These are phyloP conservation scores for Blastocystis sp. DNA, from an alignment of 352 stramenopile genomes.

Conservation along the genomic window DNA sequence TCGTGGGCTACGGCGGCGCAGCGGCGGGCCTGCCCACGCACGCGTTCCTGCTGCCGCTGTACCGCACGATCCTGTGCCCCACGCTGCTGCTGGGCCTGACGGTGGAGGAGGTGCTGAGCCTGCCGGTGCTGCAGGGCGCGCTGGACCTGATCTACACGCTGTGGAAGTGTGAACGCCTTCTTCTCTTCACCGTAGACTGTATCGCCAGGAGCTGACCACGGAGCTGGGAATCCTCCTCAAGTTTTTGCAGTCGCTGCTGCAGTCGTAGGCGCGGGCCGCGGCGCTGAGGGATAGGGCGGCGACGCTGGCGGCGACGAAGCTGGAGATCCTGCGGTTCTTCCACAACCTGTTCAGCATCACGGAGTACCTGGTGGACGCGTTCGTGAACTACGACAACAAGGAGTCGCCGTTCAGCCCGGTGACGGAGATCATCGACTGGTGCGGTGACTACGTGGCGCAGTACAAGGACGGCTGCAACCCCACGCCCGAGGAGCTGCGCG, in stretches of 20 bases:
- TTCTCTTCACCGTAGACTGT: neutral
- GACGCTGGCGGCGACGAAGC: neutral
- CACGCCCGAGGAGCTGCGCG: slow-evolving; percentile 3
- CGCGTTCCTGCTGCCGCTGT: neutral
- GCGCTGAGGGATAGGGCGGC: neutral
- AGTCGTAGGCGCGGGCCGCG: neutral
- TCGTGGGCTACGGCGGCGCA: neutral
- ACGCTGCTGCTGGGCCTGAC: neutral
- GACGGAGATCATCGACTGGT: slow-evolving; percentile 18
- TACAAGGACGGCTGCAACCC: slow-evolving; percentile 9
- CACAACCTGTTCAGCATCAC: slow-evolving; percentile 14
- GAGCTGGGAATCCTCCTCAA: slow-evolving; percentile 29
- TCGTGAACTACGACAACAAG: slow-evolving; percentile 48
- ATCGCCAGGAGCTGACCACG: slow-evolving; percentile 12
- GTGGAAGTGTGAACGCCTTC: neutral
- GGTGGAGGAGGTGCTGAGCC: neutral
- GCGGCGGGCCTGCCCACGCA: neutral
- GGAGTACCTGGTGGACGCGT: slow-evolving; percentile 35
- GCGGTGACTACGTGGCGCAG: slow-evolving; percentile 23
- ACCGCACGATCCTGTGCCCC: neutral
- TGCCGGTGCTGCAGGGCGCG: neutral
- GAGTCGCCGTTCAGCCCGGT: neutral
- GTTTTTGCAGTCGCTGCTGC: slow-evolving; percentile 1
- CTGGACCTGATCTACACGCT: neutral
- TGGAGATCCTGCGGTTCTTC: slow-evolving; percentile 44